Base-by-base conservation (phyloP, 176 grass and related monocot genomes). In the Saccharum spontaneum region DNA sequence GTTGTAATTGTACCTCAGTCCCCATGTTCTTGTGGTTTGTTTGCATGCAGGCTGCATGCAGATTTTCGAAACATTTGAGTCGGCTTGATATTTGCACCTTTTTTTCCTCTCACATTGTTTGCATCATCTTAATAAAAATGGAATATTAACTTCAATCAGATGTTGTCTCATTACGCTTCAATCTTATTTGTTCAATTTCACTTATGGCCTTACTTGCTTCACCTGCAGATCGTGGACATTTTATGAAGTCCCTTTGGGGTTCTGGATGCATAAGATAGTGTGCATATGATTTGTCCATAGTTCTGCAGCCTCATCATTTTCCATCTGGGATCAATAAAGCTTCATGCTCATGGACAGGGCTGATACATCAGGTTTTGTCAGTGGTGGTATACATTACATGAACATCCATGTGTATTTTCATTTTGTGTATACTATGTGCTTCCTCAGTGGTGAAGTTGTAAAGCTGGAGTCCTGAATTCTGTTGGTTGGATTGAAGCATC, bases 341-440 rank as follows among this genome's bases (percentile, higher is more conserved):
- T 76, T 72, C 28, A 78, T 28, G 85, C 65, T 85, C 77, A 99
- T 99, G 97, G 93, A 99, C 72, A 91, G 93, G 71, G 78, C 86
- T 37, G 97, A 99, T 87, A 96, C 91, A 86, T 94, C 93, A 84
- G 97, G 97, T 77, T 99, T 99, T 86, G 82, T 99, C 69, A 91
- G 93, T 65, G 84, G 91, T 82, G 97, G 91, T 77, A 39, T 81
- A 44, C 67, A 62, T 61, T 83, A 81, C 80, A 82, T 79, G 41
- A 90, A 77, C 39, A 89, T 96, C 73, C 83, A 89, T 65, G n/a
- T 90, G 79, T 99, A 91, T 83, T 95, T 96, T 65, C 79, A 94
- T 89, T 92, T 95, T 14, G 89, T 88, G 30, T 94, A 92, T 75
- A 94, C 88, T 90, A 85, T 76, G 68, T 87, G 71, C 41, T 87